A percentile compares a stretch with the other conserved stretches of the same genome.
Conservation (phyloP, 768 basidiomycete genomes). For the Lentinula boryana region DNA sequence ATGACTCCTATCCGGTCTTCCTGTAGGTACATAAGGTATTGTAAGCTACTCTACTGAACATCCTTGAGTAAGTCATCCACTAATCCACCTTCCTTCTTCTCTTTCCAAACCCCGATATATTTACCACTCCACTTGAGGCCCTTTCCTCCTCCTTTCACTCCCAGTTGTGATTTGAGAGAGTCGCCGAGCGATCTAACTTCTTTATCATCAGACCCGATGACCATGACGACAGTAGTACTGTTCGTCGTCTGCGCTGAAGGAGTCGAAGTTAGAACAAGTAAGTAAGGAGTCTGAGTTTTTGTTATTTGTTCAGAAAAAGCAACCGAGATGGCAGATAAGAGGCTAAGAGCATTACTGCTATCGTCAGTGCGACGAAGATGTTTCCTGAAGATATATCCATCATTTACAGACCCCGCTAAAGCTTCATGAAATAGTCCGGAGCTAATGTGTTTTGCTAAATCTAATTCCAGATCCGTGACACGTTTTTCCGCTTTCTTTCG, state of each 20-base stretch:
- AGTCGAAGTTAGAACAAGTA: constrained; percentile 57
- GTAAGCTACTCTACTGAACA: background rate
- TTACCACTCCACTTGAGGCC: constrained; percentile 76
- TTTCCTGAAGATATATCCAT: constrained; percentile 28
- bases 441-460: constrained; percentile 51
- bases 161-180: constrained; percentile 46
- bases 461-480: constrained; percentile 60
- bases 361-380: constrained; percentile 61
- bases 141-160: constrained; percentile 75
- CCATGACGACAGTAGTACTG: constrained; percentile 49
- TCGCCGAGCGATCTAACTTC: constrained; percentile 56
- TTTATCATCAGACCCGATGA: constrained; percentile 56
- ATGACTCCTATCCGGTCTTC: too few species aligned
- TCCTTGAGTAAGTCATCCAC: constrained; percentile 33
- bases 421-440: constrained; percentile 28
- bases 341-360: constrained; percentile 47
- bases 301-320: constrained; percentile 28
- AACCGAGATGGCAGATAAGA: constrained; percentile 52
- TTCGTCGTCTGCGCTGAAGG: constrained; percentile 46
- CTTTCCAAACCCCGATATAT: constrained; percentile 58
- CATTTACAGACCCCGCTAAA: constrained; percentile 20
- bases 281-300: constrained; percentile 24
- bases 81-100: constrained; percentile 31
- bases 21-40: too few species aligned
- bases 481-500: constrained; percentile 64